Evolutionary conservation across 164 flowering plant genomes (phyloP), one percentile per base, ranked within the genome.

Genomic region (Annona cherimola): DNA sequence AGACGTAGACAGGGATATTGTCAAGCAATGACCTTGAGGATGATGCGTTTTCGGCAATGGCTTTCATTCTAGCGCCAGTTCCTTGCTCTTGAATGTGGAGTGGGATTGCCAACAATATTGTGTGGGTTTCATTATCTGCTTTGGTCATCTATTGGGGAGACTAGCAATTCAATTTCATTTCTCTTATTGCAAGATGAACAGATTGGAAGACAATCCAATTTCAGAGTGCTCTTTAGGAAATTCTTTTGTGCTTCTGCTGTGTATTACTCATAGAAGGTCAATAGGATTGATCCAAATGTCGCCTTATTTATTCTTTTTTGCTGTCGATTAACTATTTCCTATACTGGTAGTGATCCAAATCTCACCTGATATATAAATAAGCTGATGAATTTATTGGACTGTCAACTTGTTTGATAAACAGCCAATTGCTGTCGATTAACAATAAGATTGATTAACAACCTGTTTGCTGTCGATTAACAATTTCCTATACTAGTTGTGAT

Each of bases 101-200:
- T 73, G 95, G 91, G 77, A 73, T 85, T 71, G 9, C 87, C 74
- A 97, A 91, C 83, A 87, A 89, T 82, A 69, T 82, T 62, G 86
- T 94, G 69, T 91, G 98, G 98, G 79, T 94, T 77, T 91, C 85
- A 44, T 94, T 96, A 0, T 88, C 98, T 0, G 74, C 77, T 45
- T 90, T 91, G 71, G 84, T 91, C 60, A 57, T 90, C 55, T 94
- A 91, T 75, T 86, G 78, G 74, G 98, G 98, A 41, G 97, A 94
- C 82, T 69, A 86, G 46, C 80, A 82, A 45, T 86, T 84, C 66
- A 94, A 94, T 82, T 69, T 94, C 54, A 75, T 94, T 39, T 75
- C 82, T 94, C 57, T 63, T 94, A 72, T 85, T 84, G 80, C 88
- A 80, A 45, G 97, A 91, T 64, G 82, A 81, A 14, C 83, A 96